phyloP scores from a whole-genome alignment of 2,329 filamentous ascomycete species.

The Fusarium armeniacum region DNA sequence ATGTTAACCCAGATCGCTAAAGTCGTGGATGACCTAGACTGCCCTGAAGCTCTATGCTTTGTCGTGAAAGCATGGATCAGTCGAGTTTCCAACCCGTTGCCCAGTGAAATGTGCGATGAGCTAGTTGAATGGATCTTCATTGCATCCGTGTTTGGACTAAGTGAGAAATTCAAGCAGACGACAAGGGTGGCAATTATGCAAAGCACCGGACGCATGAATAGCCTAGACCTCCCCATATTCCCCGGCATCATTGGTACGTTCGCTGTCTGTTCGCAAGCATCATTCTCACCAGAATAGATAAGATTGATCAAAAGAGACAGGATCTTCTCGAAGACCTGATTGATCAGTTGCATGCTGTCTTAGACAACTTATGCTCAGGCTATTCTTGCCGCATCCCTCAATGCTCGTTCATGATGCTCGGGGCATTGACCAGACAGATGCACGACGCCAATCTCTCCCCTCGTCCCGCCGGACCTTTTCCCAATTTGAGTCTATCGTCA shows the following conservation, averaged over 20 bases:
- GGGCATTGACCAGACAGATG: neutral
- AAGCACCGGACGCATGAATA: neutral
- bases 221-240: neutral
- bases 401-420: neutral
- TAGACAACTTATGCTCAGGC: neutral
- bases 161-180: neutral
- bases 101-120: neutral
- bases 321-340: neutral
- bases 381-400: neutral
- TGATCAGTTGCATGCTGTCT: neutral
- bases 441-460: neutral
- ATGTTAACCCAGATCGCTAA: neutral
- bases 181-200: neutral
- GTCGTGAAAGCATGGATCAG: neutral
- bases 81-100: neutral
- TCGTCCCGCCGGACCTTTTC: neutral
- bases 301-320: neutral
- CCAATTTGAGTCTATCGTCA: neutral
- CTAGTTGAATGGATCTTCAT: neutral
- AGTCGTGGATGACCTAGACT: conserved; percentile 2
- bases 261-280: neutral
- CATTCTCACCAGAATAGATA: neutral
- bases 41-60: neutral
- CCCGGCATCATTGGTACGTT: neutral
- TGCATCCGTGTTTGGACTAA: neutral